Base-by-base conservation (phyloP, 75 land plant species). In the Adiantum capillusveneris region DNA sequence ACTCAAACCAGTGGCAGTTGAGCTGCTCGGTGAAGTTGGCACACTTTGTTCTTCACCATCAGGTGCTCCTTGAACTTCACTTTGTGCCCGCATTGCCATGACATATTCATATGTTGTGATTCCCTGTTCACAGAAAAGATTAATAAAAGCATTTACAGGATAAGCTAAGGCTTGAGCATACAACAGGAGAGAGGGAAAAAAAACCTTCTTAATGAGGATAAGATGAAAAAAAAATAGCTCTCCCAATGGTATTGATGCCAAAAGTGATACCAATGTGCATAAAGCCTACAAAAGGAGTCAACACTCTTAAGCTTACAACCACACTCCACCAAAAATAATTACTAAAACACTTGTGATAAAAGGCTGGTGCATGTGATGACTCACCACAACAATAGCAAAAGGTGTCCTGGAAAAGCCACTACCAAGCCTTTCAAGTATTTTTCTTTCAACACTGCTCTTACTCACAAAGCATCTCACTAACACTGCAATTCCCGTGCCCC, bases 101-200 rank as follows among this genome's bases (percentile, higher is more conserved):
- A 92, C 93, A 77, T 87, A 92, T 58, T 87, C 97, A 72, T 92
- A 92, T n/a, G 97, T 87, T 28, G 97, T 82, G 27, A 92, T 92
- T 31, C 97, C 97, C 97, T 92, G 68, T 9, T 51, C 11, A 31
- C 53, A 44, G n/a, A 16, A 31, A 39, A 27, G 9, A 49, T 31
- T 26, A 55, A 59, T 25, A 14, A 27, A 50, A 24, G 11, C 31
- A 2, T n/a, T n/a, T n/a, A n/a, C n/a, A n/a, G n/a, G n/a, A n/a
- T n/a, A n/a, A n/a, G n/a, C n/a, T n/a, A n/a, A n/a, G n/a, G n/a
- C n/a, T n/a, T n/a, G n/a, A n/a, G n/a, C 0, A 31, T 13, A 46
- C 17, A 31, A 30, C 37, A 6, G 11, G 25, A 22, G 25, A 20
- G 53, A 63, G 13, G 14, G 28, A 36, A 45, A 46, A 44, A 67